Evolutionary conservation across 2,329 filamentous ascomycete species (phyloP), one percentile per base, ranked within the genome.

Genomic region (Arthrobotrys iridis): DNA sequence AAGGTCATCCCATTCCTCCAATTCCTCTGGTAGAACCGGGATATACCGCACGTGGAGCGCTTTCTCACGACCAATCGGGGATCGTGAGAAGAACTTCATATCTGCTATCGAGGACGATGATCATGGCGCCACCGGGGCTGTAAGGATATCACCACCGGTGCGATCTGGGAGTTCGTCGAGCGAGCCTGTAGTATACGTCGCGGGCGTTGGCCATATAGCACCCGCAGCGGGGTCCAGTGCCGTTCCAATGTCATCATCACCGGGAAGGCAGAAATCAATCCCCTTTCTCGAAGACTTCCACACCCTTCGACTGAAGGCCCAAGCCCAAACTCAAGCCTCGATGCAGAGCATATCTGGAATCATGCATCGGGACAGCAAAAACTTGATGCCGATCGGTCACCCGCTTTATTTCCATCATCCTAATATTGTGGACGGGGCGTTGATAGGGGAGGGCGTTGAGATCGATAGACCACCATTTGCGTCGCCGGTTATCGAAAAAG

Each of bases 331-430:
- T 37, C 65, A 59, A 33, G 65, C 59, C 22, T 65, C 55, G 2
- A 76, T 65, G 72, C 55, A 65, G 20, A 65, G 58, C 11, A 71
- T 76, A 33, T 63, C 59, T 1, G 68, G 76, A 37, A 66, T 68
- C 18, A 66, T 79, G 57, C 73, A 78, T 15, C 57, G 43, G 24
- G 35, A 63, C 11, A 65, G 37, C 24, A 68, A 46, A 24, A 35
- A 45, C 20, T 13, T 45, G 24, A 18, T 18, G 13, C 43, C 52
- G 13, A 26, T 33, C 8, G 40, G 40, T 18, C 58, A 40, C 24
- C 33, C 20, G 45, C 33, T 28, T 37, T 48, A 55, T 20, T 66
- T 41, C 4, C 43, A 67, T 8, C 46, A 57, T 20, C 35, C 55
- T n/a, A 26, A 52, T 28, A 52, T 63, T 30, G 59, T 74, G 3